Evolutionary conservation across 2,329 filamentous ascomycete genomes (phyloP).

Genomic region (Phaeoacremonium minimum): DNA sequence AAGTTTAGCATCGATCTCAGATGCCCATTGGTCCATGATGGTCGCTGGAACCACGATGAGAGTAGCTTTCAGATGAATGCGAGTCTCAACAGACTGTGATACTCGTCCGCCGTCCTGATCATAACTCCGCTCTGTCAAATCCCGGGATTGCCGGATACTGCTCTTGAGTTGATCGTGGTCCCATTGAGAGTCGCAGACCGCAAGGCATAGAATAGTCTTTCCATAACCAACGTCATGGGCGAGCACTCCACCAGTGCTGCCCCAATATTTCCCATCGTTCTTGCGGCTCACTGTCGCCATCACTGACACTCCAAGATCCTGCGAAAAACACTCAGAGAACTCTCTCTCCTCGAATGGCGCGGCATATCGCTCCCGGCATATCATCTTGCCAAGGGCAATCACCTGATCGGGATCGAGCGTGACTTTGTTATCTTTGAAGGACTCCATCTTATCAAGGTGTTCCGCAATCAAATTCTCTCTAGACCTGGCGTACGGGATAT

Average conservation of each 20-base stretch:
- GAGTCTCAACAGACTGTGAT: too few relatives aligned
- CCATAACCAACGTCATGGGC: slow-evolving; percentile 40
- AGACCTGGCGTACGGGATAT: too few relatives aligned
- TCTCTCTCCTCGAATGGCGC: slow-evolving; percentile 28
- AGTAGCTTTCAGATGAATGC: slow-evolving; percentile 25
- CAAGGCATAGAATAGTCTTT: slow-evolving; percentile 36
- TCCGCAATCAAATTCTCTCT: too few relatives aligned
- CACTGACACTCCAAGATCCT: slow-evolving; percentile 25
- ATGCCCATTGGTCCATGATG: slow-evolving; percentile 26
- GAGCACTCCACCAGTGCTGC: slow-evolving; percentile 30
- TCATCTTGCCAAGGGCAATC: slow-evolving; percentile 9
- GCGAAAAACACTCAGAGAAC: slow-evolving; percentile 29
- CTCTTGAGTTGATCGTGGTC: background rate
- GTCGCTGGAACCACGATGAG: slow-evolving; percentile 34
- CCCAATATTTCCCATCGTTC: slow-evolving; percentile 13
- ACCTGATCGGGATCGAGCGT: too few relatives aligned
- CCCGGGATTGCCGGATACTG: too few relatives aligned
- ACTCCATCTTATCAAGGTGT: too few relatives aligned
- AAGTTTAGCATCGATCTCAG: slow-evolving; percentile 7
- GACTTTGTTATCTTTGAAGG: too few relatives aligned
- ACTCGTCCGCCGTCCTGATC: too few relatives aligned
- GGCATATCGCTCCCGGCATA: slow-evolving; percentile 15
- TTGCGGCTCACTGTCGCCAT: slow-evolving; percentile 21
- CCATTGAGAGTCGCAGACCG: slow-evolving; percentile 24
- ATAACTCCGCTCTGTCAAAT: background rate